A percentile compares a stretch with the other conserved stretches of the same genome.
Conservation (phyloP, 257 asterid genomes). For the Plantago ovata region DNA sequence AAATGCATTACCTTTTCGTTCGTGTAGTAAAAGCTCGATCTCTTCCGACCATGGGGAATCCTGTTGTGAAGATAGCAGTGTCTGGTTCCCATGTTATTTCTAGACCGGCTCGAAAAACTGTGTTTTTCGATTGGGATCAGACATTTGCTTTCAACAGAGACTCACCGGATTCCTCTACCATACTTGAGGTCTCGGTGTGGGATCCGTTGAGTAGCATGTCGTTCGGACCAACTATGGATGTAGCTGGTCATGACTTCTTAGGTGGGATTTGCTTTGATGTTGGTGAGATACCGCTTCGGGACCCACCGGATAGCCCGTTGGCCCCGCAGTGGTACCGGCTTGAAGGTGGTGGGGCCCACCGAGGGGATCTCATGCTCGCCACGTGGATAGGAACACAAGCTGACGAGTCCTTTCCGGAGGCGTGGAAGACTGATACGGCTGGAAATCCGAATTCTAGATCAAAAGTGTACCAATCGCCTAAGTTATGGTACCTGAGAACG, state of each 20-base stretch:
- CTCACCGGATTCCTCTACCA: slow-evolving; percentile 58
- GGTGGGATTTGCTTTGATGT: slow-evolving; percentile 93
- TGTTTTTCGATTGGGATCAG: slow-evolving; percentile 74
- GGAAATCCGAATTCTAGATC: slow-evolving; percentile 54
- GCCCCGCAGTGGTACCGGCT: slow-evolving; percentile 95
- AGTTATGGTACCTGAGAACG: slow-evolving; percentile 76
- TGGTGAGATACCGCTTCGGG: slow-evolving; percentile 75
- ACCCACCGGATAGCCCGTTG: slow-evolving; percentile 84
- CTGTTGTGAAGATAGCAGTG: slow-evolving; percentile 66
- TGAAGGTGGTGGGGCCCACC: slow-evolving; percentile 86
- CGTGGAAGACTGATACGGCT: slow-evolving; percentile 80
- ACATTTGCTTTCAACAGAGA: slow-evolving; percentile 71
- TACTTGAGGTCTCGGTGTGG: slow-evolving; percentile 79
- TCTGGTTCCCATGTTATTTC: slow-evolving; percentile 70
- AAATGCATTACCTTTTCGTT: slow-evolving; percentile 78
- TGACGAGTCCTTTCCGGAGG: slow-evolving; percentile 83
- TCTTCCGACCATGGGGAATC: slow-evolving; percentile 63
- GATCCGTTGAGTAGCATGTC: slow-evolving; percentile 38
- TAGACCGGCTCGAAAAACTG: slow-evolving; percentile 60
- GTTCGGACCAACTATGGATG: slow-evolving; percentile 21
- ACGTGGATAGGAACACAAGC: slow-evolving; percentile 93
- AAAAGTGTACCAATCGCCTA: slow-evolving; percentile 83
- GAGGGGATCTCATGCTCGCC: slow-evolving; percentile 89
- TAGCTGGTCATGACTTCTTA: slow-evolving; percentile 55
- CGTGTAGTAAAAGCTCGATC: slow-evolving; percentile 76